Base-by-base conservation (phyloP, 768 basidiomycete species). In the Phaeotremella skinneri region DNA sequence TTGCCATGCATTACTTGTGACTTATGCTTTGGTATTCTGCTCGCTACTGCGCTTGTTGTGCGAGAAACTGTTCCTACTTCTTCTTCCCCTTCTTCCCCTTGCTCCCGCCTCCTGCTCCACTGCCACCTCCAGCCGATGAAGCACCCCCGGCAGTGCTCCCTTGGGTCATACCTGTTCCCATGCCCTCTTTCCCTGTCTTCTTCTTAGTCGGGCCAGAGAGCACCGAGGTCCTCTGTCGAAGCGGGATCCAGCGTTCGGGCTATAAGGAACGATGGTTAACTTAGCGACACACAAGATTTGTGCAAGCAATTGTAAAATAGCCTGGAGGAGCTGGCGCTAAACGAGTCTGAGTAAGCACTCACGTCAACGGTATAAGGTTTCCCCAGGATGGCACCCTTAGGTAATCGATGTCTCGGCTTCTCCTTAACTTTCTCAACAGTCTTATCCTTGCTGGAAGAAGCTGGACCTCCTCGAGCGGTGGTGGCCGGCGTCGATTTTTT, bases 191-290 rank as follows among this genome's bases (percentile, higher is more conserved):
- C 50, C 57, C 68, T 16, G 72, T 67, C 45, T 76, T 73, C 72
- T 68, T 69, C 70, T 77, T 76, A 49, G 57, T 62, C 39, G 50
- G 61, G 16, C 63, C 62, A 31, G 59, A 45, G 49, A 68, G 58
- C 34, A 69, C 69, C 1, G 73, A 71, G 11, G 68, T 55, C 27
- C 76, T 61, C 55, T 72, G 70, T 30, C 58, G 58, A 34, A 76
- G 63, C 1, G 77, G 77, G n/a, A 76, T 45, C 77, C 77, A 78
- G 51, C 77, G 66, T 26, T 78, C 77, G 37, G 77, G 71, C 77
- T 77, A 54, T 29, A 27, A n/a, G n/a, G n/a, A n/a, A n/a, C n/a
- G n/a, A n/a, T n/a, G n/a, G n/a, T n/a, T n/a, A n/a, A n/a, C n/a
- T n/a, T n/a, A n/a, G n/a, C n/a, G n/a, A n/a, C n/a, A n/a, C n/a